Percentiles rank a stretch among this genome's conserved stretches.
These are phyloP conservation scores for Prototheca wickerhamii DNA, from an alignment of 163 green algal genomes.

Conservation along the genomic window DNA sequence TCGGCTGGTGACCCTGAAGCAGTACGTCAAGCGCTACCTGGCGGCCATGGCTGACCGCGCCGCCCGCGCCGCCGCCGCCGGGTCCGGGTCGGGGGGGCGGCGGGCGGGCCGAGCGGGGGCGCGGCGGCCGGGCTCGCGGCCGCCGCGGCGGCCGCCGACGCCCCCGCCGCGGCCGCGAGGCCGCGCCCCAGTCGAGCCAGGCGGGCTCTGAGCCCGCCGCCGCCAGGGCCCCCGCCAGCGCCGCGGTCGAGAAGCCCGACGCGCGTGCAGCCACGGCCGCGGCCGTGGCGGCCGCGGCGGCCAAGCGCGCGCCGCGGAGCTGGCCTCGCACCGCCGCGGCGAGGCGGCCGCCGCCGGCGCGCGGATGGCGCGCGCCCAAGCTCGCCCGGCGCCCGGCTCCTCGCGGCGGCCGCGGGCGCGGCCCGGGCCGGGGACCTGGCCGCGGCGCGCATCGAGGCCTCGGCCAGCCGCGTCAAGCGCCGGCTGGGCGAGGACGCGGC, in stretches of 20 bases:
- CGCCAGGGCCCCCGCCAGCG: neutral
- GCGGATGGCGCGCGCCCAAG: neutral
- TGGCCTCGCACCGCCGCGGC: neutral
- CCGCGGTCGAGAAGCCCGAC: neutral
- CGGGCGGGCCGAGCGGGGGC: neutral
- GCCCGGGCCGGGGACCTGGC: no score
- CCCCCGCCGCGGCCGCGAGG: neutral
- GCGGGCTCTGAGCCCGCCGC: no score
- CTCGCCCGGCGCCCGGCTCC: no score
- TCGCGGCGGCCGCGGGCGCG: neutral
- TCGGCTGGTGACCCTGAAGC: neutral
- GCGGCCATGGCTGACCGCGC: neutral
- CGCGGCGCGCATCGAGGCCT: neutral
- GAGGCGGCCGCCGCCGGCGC: neutral
- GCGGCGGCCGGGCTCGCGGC: no score
- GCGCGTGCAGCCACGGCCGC: neutral
- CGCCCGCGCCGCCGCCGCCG: neutral
- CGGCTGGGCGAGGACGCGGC: no score
- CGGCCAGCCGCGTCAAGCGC: neutral
- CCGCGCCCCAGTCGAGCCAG: neutral
- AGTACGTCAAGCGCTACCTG: neutral
- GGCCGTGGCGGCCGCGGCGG: neutral
- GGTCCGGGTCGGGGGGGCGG: neutral
- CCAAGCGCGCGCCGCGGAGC: conserved; percentile 1
- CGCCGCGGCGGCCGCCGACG: no score